Evolutionary conservation across 371 early-diverging fungal species (phyloP), one percentile per base, ranked within the genome.

Genomic region (Apophysomyces variabilis): DNA sequence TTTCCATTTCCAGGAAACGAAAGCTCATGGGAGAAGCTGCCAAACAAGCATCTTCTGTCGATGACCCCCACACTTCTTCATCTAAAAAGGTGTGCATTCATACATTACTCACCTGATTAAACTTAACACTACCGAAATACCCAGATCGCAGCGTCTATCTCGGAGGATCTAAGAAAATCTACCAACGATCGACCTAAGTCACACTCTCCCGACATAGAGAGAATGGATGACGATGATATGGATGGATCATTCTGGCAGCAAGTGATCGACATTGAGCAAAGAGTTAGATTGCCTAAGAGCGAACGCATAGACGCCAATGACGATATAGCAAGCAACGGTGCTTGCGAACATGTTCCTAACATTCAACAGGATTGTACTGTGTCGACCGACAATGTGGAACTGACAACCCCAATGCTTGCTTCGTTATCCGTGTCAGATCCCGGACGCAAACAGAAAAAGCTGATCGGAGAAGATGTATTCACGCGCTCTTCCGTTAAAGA

Each of bases 391-490:
- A 45, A 4, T 4, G 21, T 64, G 21, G 69, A 64, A 36, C 21
- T 47, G 50, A 63, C 56, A 32, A 66, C 61, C 14, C 57, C 66
- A 13, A 44, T 64, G 37, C 58, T 67, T 6, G 58, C 66, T 26
- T 64, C 62, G 13, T 56, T 67, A 4, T 60, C 62, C 43, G 59
- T 68, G 5, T 36, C 46, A 18, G 36, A 35, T 36, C n/a, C 46
- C 8, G 43, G 12, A 13, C 12, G 32, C 38, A 61, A 62, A 64
- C 61, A 50, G 60, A 69, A 58, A 38, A 77, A 72, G 60, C 46
- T 63, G 38, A 65, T 66, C 13, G 84, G 83, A 36, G 85, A 86
- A 58, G 78, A 87, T 60, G 82, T 86, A 1, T 89, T 89, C 70
- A 66, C 83, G 4, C 75, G 76, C 58, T 78, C 73, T 6, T 69